Conservation (phyloP, 257 asterid species). For the Ocimum tenuiflorum region DNA sequence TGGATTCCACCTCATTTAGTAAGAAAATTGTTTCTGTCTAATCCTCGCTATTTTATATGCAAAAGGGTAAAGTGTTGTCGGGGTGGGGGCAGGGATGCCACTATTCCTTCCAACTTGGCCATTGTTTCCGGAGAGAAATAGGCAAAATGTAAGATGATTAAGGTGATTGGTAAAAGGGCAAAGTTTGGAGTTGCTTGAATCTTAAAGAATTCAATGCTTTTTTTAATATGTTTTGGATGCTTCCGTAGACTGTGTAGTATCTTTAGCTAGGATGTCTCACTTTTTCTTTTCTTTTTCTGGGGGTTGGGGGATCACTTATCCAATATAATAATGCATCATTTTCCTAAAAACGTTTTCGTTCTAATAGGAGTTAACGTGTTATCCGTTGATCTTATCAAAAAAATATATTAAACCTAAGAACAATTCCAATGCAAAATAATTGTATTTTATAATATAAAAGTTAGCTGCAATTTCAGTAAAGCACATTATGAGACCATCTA, state of each 20-base stretch:
- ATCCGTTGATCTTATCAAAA: not conserved
- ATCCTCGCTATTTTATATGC: too few relatives aligned
- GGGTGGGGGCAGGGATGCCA: too few relatives aligned
- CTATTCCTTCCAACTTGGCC: too few relatives aligned
- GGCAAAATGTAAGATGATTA: too few relatives aligned
- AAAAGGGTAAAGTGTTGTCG: too few relatives aligned
- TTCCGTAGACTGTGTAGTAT: not conserved
- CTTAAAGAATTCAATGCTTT: not conserved
- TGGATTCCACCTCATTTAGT: not conserved
- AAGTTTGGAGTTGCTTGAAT: not conserved
- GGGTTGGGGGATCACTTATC: not conserved
- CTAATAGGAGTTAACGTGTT: too few relatives aligned
- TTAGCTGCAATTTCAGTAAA: constrained; percentile 5
- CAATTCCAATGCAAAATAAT: not conserved
- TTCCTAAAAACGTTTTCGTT: not conserved
- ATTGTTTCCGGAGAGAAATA: too few relatives aligned
- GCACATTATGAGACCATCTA: constrained; percentile 1
- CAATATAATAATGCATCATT: not conserved
- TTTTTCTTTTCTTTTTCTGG: too few relatives aligned
- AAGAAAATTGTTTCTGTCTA: too few relatives aligned
- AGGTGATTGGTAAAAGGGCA: not conserved
- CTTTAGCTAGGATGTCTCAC: not conserved
- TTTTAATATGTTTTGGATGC: not conserved
- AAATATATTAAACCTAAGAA: not conserved
- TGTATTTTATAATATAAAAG: not conserved